Base-by-base conservation (phyloP, 148 eudicot genomes). In the Amaranthus cruentus region DNA sequence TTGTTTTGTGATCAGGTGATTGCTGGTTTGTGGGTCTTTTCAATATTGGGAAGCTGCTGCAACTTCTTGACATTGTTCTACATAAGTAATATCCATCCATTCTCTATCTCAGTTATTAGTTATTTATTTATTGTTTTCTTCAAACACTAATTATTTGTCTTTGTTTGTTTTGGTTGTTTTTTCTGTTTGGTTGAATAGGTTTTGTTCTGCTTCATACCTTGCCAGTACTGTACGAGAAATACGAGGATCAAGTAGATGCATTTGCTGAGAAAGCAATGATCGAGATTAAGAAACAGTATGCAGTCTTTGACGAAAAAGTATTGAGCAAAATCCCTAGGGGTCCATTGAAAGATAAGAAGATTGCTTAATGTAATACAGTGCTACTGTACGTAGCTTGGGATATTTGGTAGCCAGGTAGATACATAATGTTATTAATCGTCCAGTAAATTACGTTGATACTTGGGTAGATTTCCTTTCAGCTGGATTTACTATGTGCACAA, bases 21-120 rank as follows among this genome's bases (percentile, higher is more conserved):
- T 77, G 88, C 83, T 73, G 94, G 94, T 47, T 80, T 91, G 84
- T 89, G 90, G 92, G 28, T 89, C 63, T 77, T 89, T 78, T 89
- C 97, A 11, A 75, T 87, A 53, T 12, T 91, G 82, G 91, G 96
- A 47, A 80, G 96, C 52, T 87, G 91, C 80, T 89, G 87, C 78
- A 87, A 80, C 84, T 90, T 87, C 89, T 86, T 93, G 84, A 90
- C 98, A 44, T 82, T 93, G 83, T 79, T 89, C 73, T 93, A 90
- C 81, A 86, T 87, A 83, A 71, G 96, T 90, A 85, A 87, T 52
- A 28, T 18, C 47, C 68, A 62, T 18, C 66, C 47, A 66, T 60
- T 6, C 7, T 7, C n/a, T 43, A 6, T 13, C 51, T n/a, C 28
- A 42, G 9, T 51, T 12, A n/a, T n/a, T 55, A 42, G 13, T 70